A percentile compares a stretch with the other conserved stretches of the same genome.
Evolutionary conservation across 2,329 filamentous ascomycete genomes (phyloP).

Genomic region (Curvularia verruculosa): DNA sequence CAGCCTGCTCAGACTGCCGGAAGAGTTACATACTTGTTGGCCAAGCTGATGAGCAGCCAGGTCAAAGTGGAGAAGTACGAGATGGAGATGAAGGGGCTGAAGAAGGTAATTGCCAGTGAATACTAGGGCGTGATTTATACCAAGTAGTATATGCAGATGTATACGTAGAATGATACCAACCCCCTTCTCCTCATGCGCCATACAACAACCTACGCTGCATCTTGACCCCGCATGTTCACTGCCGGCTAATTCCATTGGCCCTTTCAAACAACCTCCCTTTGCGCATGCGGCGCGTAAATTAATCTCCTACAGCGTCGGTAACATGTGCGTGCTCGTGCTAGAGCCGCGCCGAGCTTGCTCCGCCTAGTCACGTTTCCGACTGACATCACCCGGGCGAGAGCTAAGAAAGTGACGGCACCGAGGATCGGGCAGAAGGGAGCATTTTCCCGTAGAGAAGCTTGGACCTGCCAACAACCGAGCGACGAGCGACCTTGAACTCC

Average conservation of each 20-base stretch:
- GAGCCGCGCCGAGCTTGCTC: background rate
- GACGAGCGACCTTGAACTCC: constrained; percentile 16
- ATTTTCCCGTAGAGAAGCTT: constrained; percentile 23
- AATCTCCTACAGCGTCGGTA: background rate
- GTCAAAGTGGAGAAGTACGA: constrained; percentile 76
- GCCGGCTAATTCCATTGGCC: background rate
- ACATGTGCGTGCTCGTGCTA: background rate
- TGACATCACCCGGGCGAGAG: constrained; percentile 13
- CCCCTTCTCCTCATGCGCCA: background rate
- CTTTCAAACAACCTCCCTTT: background rate
- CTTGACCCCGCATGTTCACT: constrained; percentile 5
- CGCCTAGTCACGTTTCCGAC: constrained; percentile 1
- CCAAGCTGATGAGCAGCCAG: constrained; percentile 77
- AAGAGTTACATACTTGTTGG: constrained; percentile 73
- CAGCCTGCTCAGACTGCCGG: constrained; percentile 71
- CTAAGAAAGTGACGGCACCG: constrained; percentile 12
- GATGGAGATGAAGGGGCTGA: constrained; percentile 70
- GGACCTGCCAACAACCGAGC: constrained; percentile 18
- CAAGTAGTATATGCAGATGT: background rate
- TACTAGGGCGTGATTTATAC: constrained; percentile 30
- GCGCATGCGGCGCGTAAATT: background rate
- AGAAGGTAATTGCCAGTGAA: constrained; percentile 69
- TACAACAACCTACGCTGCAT: background rate
- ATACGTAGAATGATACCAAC: background rate
- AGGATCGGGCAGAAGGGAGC: constrained; percentile 20